A percentile compares a stretch with the other conserved stretches of the same genome.
Conservation (phyloP, 1,139 yeast species). For the Candida sp. region DNA sequence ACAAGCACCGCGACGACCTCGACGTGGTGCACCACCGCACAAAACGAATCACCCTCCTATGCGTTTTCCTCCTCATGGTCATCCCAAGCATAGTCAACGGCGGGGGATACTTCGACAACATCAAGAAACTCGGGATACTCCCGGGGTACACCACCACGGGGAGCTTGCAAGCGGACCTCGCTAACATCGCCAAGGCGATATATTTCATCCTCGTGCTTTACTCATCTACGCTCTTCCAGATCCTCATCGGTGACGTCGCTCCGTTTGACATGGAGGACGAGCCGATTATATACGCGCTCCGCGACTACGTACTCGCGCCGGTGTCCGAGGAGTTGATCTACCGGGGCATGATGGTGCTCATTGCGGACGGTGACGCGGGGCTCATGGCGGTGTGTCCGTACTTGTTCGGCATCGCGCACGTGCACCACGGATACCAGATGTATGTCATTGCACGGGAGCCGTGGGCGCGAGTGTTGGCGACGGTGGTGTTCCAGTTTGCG, state of each 20-base stretch:
- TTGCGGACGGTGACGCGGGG: slow-evolving; percentile 17
- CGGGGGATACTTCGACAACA: slow-evolving; percentile 14
- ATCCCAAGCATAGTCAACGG: slow-evolving; percentile 26
- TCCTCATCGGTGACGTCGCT: slow-evolving; percentile 18
- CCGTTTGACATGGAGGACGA: background rate
- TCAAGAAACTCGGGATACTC: slow-evolving; percentile 26
- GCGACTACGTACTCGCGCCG: slow-evolving; percentile 83
- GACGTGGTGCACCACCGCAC: slow-evolving; percentile 39
- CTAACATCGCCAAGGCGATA: slow-evolving; percentile 26
- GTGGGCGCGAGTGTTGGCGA: slow-evolving; percentile 35
- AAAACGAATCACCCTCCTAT: slow-evolving; percentile 35
- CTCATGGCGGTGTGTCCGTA: slow-evolving; percentile 59
- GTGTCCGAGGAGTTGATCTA: slow-evolving; percentile 86
- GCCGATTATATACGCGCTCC: slow-evolving; percentile 21
- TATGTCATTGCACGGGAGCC: slow-evolving; percentile 28
- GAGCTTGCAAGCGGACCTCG: slow-evolving; percentile 24
- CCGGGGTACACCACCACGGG: slow-evolving; percentile 29
- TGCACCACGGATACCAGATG: slow-evolving; percentile 79
- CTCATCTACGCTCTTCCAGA: slow-evolving; percentile 61
- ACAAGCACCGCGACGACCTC: slow-evolving; percentile 50
- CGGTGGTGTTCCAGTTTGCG: slow-evolving; percentile 58
- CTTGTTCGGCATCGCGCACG: slow-evolving; percentile 89
- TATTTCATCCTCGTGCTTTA: slow-evolving; percentile 49
- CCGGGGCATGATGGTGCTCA: slow-evolving; percentile 57
- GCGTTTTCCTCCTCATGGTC: slow-evolving; percentile 28